Base-by-base conservation (phyloP, 768 basidiomycete species). In the Termitomyces sp. region DNA sequence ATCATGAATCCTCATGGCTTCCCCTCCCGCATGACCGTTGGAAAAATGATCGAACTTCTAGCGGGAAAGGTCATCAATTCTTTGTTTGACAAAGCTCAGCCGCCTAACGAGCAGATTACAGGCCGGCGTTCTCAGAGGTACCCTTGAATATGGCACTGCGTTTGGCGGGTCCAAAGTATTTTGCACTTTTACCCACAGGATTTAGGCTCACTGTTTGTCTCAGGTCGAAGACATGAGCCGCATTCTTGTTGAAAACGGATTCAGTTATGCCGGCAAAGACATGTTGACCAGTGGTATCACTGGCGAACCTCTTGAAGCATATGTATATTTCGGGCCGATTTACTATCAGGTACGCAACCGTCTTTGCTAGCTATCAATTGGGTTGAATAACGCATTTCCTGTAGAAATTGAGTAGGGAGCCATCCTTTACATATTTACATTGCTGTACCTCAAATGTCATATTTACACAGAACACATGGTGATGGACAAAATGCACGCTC, bases 1-100 rank as follows among this genome's bases (percentile, higher is more conserved):
- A 97, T 99, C 78, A 98, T 99, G 96, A 99, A 99, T 72, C 97
- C 97, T 3, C 97, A 99, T 75, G 97, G 97, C 70, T 98, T 99
- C 82, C 97, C 97, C 5, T 96, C 94, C 60, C 92, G 96, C 58
- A 98, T 96, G 95, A 99, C 97, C 31, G 97, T 99, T 34, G 97
- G 97, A 53, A 99, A 99, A 80, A 99, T 99, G 97, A 97, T 99
- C 57, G 97, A 99, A 74, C 80, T 98, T 25, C 77, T 99, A 37
- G 92, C 95, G 12, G 96, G 97, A 55, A 99, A 99, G 84, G 92
- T 91, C 60, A 2, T 20, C 3, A 43, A 40, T 65, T 51, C 46
- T 51, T 56, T 45, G 36, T n/a, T 15, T 55, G 36, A 40, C 45
- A 32, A 46, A 51, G 11, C 51, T 48, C 31, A 57, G 43, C 11